These are phyloP conservation scores for Eutypella sp. DNA, from an alignment of 2,329 filamentous ascomycete species.

Conservation along the genomic window DNA sequence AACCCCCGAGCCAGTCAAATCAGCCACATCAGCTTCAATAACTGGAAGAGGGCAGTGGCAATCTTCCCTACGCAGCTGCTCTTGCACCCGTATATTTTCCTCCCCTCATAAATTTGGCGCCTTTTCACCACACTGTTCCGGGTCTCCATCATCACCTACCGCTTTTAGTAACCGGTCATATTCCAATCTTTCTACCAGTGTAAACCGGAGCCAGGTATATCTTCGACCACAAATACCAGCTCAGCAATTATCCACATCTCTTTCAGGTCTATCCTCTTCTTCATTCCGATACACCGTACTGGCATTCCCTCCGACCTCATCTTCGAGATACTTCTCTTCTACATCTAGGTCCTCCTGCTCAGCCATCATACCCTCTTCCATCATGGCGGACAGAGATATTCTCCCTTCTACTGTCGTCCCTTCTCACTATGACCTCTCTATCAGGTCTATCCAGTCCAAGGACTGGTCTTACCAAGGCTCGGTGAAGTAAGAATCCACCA, in stretches of 20 bases:
- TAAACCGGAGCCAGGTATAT: no score
- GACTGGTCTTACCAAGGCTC: constrained; percentile 75
- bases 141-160: not conserved
- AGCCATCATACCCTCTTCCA: constrained; percentile 28
- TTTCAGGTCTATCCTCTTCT: no score
- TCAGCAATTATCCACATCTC: no score
- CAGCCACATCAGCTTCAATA: no score
- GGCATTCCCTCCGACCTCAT: not conserved
- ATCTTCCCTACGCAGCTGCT: no score
- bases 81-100: no score
- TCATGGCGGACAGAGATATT: constrained; percentile 57
- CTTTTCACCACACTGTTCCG: not conserved
- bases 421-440: constrained; percentile 76
- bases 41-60: no score
- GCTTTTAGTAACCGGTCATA: not conserved
- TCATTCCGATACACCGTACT: not conserved
- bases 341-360: constrained; percentile 20
- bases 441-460: constrained; percentile 75
- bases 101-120: not conserved
- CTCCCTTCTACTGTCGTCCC: constrained; percentile 68
- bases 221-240: not conserved
- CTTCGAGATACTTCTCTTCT: constrained; percentile 19
- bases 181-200: no score
- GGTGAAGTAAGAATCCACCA: constrained; percentile 47
- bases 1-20: no score